Evolutionary conservation across 495 filamentous ascomycete species (phyloP), one percentile per base, ranked within the genome.

Genomic region (Hyaloscypha bicolor): DNA sequence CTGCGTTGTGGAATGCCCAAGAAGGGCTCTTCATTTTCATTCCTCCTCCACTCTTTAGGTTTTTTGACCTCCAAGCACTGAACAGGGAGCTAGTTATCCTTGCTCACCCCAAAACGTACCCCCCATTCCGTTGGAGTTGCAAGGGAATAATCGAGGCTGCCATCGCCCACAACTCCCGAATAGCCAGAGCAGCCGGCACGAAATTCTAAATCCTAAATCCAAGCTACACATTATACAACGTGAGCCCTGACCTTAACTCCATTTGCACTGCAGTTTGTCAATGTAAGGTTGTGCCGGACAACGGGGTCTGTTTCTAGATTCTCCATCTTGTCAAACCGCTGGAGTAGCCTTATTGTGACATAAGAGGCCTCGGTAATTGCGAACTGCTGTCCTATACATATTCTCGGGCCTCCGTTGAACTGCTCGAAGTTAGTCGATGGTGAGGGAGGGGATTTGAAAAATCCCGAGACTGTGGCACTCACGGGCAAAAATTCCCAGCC

Each of bases 351-450:
- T 19, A 88, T 85, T 32, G 88, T 72, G 0, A 87, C 85, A 62
- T 84, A 85, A 6, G 74, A 74, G 19, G 83, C 78, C 72, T 88
- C 85, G 0, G 82, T 86, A 72, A 88, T 75, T 19, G 86, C 87
- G 67, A 87, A 86, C 62, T 82, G 80, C 74, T 82, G 81, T 6
- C 82, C 82, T 11, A 71, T 56, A 39, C 79, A 88, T 59, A 89
- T 86, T n/a, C 88, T 78, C 0, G 88, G 87, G 0, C 88, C 87
- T 0, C 87, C 88, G 57, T 83, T 84, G 67, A 90, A 90, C 25
- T 25, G 25, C 25, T 25, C 25, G 25, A 25, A 25, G 25, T 25
- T 25, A 30, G 73, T 70, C 75, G 74, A 76, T 51, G 72, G 71
- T 69, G 76, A 74, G 3, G 30, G n/a, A 21, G 16, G 30, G 9